phyloP scores from a whole-genome alignment of 163 green algal genomes.

The Coccomyxa subellipsoidea region DNA sequence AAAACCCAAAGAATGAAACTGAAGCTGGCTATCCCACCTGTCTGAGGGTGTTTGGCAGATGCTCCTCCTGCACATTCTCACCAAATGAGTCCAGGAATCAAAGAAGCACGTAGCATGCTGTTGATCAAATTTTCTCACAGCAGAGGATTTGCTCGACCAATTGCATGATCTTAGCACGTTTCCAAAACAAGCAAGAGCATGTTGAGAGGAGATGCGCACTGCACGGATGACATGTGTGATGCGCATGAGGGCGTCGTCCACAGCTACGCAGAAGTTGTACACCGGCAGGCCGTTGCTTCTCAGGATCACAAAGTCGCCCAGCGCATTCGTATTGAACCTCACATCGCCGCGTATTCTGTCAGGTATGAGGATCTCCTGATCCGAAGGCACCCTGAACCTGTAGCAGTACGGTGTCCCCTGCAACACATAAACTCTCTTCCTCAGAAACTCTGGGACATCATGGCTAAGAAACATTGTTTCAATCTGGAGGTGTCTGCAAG shows the following conservation, averaged over 20 bases:
- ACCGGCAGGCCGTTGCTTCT: conserved; percentile 95
- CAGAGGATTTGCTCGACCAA: too few species aligned
- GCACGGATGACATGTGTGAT: conserved; percentile 97
- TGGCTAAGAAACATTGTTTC: not conserved
- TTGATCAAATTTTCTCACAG: too few species aligned
- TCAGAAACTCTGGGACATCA: not conserved
- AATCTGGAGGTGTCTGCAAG: too few species aligned
- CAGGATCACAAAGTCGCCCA: conserved; percentile 99
- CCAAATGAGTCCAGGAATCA: too few species aligned
- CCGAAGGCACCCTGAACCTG: conserved; percentile 85
- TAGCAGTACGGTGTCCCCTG: conserved; percentile 84
- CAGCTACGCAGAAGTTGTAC: conserved; percentile 99
- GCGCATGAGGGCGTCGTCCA: conserved; percentile 96
- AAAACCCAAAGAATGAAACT: not conserved
- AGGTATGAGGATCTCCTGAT: conserved; percentile 73
- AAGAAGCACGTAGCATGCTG: not conserved
- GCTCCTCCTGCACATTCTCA: conserved; percentile 76
- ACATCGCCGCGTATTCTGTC: conserved; percentile 92
- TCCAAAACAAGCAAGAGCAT: not conserved
- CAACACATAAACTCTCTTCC: not conserved
- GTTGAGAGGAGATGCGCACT: not conserved
- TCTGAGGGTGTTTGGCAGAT: conserved; percentile 96
- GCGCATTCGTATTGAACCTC: conserved; percentile 90
- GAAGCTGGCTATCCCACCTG: conserved; percentile 39
- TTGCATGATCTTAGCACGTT: too few species aligned